Evolutionary conservation across 805 yeast genomes (phyloP).

Genomic region (Kregervanrija pseudodelftensis): DNA sequence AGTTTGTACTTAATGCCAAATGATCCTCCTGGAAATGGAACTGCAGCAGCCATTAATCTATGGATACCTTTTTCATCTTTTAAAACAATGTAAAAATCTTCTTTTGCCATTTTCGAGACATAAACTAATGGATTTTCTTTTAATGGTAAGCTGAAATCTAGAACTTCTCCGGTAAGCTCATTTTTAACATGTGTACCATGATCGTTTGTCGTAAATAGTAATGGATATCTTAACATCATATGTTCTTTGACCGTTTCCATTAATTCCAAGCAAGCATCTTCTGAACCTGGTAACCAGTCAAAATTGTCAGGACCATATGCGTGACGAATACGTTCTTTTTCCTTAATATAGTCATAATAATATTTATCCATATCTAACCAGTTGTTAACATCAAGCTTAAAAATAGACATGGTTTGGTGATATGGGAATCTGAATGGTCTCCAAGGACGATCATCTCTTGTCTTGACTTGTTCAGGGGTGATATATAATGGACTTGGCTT

Average conservation of each 20-base stretch:
- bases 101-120: constrained; percentile 65
- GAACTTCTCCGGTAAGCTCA: constrained; percentile 52
- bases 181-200: constrained; percentile 49
- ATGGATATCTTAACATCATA: constrained; percentile 55
- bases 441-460: constrained; percentile 73
- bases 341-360: constrained; percentile 58
- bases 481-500: constrained; percentile 52
- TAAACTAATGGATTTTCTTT: constrained; percentile 57
- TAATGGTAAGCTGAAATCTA: constrained; percentile 55
- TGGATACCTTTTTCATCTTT: constrained; percentile 50
- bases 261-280: constrained; percentile 54
- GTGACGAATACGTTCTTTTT: constrained; percentile 51
- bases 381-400: constrained; percentile 62
- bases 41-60: constrained; percentile 66
- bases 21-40: constrained; percentile 74
- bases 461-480: constrained; percentile 59
- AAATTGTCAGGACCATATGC: constrained; percentile 54
- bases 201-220: constrained; percentile 44
- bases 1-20: constrained; percentile 55
- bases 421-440: constrained; percentile 77
- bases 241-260: constrained; percentile 58
- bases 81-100: constrained; percentile 61
- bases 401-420: constrained; percentile 73
- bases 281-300: constrained; percentile 60
- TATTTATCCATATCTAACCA: constrained; percentile 80